Conservation (phyloP, 352 stramenopile genomes). For the Globisporangium middletonii region DNA sequence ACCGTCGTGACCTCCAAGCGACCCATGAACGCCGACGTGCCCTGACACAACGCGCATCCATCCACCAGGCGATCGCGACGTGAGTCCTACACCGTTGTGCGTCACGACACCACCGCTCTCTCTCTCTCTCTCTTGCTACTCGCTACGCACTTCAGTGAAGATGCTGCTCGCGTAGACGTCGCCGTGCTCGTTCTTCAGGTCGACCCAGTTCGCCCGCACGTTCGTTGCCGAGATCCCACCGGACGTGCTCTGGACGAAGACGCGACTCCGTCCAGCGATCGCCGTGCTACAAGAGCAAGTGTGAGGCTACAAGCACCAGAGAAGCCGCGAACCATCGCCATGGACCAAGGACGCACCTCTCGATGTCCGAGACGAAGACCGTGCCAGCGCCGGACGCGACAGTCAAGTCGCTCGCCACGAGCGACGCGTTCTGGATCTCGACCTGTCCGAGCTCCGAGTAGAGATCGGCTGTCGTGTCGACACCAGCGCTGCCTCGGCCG, state of each 20-base stretch:
- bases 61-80: neutral
- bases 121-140: too few relatives aligned
- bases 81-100: too few relatives aligned
- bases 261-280: constrained; percentile 41
- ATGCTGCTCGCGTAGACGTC: constrained; percentile 32
- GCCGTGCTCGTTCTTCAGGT: constrained; percentile 36
- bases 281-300: constrained; percentile 21
- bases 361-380: constrained; percentile 27
- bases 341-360: constrained; percentile 26
- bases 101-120: too few relatives aligned
- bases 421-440: constrained; percentile 33
- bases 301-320: neutral
- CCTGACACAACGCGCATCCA: constrained; percentile 14
- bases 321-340: neutral
- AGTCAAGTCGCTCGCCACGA: constrained; percentile 47
- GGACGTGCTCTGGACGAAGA: constrained; percentile 37
- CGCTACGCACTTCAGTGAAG: constrained; percentile 24
- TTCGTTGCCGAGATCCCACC: constrained; percentile 35
- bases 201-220: constrained; percentile 55
- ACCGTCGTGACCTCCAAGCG: constrained; percentile 56
- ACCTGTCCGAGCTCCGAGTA: constrained; percentile 45
- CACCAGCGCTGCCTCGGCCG: constrained; percentile 12
- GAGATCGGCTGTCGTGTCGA: constrained; percentile 26
- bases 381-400: constrained; percentile 44
- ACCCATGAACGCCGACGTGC: constrained; percentile 62